Evolutionary conservation across 108 stramenopile genomes (phyloP), one percentile per base, ranked within the genome.

Genomic region (Cyclotella cryptica): DNA sequence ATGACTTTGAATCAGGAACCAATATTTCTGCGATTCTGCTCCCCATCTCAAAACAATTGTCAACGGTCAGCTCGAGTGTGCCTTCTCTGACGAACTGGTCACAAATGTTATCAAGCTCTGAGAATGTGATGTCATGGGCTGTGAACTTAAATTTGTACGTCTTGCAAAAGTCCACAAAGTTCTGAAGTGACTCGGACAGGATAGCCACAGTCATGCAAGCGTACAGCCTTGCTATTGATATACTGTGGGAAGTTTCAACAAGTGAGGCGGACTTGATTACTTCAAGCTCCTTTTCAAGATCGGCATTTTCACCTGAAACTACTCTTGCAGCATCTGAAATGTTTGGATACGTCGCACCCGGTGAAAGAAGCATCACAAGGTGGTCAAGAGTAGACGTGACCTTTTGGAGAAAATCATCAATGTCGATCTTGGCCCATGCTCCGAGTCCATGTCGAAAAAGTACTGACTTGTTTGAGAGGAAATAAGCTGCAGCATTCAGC

Each of bases 391-490:
- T 47, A 14, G 60, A 22, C 12, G 46, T 13, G 1, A 73, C 27
- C 47, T 53, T 73, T 18, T 14, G 19, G 28, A 61, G 44, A 40
- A 73, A 73, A 39, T 73, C 72, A 11, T 62, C 72, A 35, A 62
- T 51, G 10, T 29, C 0, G 14, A 73, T 62, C 35, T 73, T 30
- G 2, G 72, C 8, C 72, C 60, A 63, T 18, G 60, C 21, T 10
- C 72, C 72, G 9, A 73, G 24, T 51, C 42, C 26, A 43, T 51
- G 41, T 62, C 62, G 72, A 62, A 73, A 61, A 9, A 73, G 49
- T 0, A 59, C n/a, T 13, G 72, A 73, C 39, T 49, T 73, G 72
- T 51, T 30, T 44, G 42, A 12, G 13, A 47, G 15, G 39, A 73
- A 73, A 29, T 73, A 49, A 12, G 61, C 27, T 29, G 61, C 43